A percentile compares a stretch with the other conserved stretches of the same genome.
phyloP scores from a whole-genome alignment of 305 asterid species.

The Caryopteris hybrid region DNA sequence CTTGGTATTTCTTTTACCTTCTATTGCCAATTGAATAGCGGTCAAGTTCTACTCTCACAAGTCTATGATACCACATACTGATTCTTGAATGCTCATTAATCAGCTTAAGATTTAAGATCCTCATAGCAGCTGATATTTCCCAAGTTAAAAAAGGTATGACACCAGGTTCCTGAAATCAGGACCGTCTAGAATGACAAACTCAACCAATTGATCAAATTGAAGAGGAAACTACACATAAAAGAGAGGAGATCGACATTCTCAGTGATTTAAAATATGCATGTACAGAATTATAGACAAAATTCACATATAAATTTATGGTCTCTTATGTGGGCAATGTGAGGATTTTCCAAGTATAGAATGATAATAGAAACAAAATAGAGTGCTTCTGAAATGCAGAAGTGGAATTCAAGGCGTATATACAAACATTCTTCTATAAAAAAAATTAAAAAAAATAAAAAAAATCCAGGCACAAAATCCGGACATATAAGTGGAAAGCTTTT shows the following conservation, averaged over 20 bases:
- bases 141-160: background rate
- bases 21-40: background rate
- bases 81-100: background rate
- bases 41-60: background rate
- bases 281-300: background rate
- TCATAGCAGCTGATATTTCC: background rate
- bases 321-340: background rate
- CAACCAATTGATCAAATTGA: background rate
- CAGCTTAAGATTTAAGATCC: background rate
- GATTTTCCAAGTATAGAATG: background rate
- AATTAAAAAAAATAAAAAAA: too few species aligned
- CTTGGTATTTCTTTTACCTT: background rate
- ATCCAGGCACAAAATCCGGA: background rate
- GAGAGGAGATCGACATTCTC: background rate
- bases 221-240: background rate
- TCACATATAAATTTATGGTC: background rate
- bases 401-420: background rate
- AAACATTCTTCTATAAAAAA: background rate
- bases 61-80: background rate
- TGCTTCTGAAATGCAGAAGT: background rate
- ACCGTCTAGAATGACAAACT: background rate
- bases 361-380: background rate
- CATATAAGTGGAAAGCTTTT: background rate
- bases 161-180: background rate
- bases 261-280: background rate